These are phyloP conservation scores for Pedinophyceae sp. DNA, from an alignment of 139 green algal genomes.

Conservation along the genomic window DNA sequence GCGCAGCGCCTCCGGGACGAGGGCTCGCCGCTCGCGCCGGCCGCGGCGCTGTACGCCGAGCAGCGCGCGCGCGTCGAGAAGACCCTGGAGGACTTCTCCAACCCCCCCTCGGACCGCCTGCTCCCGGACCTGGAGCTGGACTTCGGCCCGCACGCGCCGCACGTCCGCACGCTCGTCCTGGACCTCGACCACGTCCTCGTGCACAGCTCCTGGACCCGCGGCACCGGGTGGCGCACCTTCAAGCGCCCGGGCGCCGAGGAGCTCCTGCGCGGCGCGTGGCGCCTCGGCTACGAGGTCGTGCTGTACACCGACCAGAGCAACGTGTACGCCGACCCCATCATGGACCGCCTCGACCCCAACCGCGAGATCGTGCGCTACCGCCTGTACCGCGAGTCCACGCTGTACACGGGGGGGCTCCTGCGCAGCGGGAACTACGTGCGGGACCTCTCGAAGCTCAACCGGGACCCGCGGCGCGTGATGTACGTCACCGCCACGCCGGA, in stretches of 20 bases:
- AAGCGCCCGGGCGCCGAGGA: constrained; percentile 9
- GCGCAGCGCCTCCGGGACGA: too few species aligned
- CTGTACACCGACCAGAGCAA: constrained; percentile 8
- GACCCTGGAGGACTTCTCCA: constrained; percentile 4
- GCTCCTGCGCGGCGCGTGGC: constrained; percentile 4
- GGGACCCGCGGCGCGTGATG: constrained; percentile 4
- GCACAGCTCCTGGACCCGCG: constrained; percentile 4
- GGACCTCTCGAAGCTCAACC: constrained; percentile 7
- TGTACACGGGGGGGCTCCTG: constrained; percentile 1
- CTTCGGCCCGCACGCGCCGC: background rate
- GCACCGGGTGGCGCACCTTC: constrained; percentile 7
- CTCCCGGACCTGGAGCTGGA: constrained; percentile 1
- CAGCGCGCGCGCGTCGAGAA: too few species aligned
- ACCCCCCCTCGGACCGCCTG: constrained; percentile 5
- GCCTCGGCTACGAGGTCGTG: constrained; percentile 8
- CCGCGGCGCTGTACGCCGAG: too few species aligned
- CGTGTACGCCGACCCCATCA: constrained; percentile 5
- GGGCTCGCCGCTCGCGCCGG: too few species aligned
- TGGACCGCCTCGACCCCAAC: constrained; percentile 8
- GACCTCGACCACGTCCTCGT: constrained; percentile 9
- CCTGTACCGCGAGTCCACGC: constrained; percentile 8
- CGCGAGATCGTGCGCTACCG: constrained; percentile 3
- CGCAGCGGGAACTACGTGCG: background rate
- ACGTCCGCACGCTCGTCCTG: constrained; percentile 9
- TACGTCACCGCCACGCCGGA: constrained; percentile 3